These are phyloP conservation scores for Monosporascus sp. DNA, from an alignment of 2,329 filamentous ascomycete species.

Conservation along the genomic window DNA sequence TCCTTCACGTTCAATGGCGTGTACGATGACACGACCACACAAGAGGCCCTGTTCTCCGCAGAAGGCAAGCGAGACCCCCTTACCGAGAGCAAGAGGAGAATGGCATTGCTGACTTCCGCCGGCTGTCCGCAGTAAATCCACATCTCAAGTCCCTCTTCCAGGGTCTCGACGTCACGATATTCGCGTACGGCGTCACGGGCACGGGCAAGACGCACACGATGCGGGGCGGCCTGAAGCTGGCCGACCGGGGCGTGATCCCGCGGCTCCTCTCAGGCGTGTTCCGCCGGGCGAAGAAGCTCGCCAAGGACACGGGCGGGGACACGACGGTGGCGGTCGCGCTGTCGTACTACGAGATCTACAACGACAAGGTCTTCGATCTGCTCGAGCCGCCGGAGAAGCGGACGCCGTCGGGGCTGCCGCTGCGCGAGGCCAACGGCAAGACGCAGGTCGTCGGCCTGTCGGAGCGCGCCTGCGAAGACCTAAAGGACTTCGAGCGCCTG, in stretches of 20 bases:
- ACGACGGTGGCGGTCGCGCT: conserved; percentile 70
- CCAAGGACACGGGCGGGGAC: conserved; percentile 68
- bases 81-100: background rate
- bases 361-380: conserved; percentile 89
- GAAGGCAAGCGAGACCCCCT: conserved; percentile 56
- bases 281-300: conserved; percentile 75
- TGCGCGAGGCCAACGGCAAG: conserved; percentile 79
- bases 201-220: conserved; percentile 96
- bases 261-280: conserved; percentile 81
- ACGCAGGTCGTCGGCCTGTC: conserved; percentile 82
- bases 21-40: conserved; percentile 73
- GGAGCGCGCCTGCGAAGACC: conserved; percentile 72
- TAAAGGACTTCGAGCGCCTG: conserved; percentile 84
- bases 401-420: conserved; percentile 70
- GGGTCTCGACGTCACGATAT: conserved; percentile 82
- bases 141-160: conserved; percentile 89
- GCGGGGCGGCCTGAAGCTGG: conserved; percentile 81
- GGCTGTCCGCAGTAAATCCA: conserved; percentile 61
- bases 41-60: conserved; percentile 82
- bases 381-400: conserved; percentile 86
- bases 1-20: conserved; percentile 94
- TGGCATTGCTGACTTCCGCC: conserved; percentile 9
- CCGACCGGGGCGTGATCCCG: conserved; percentile 83
- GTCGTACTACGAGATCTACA: conserved; percentile 96
- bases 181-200: conserved; percentile 89